phyloP scores from a whole-genome alignment of 2,329 filamentous ascomycete species.

The Alternaria sp. region DNA sequence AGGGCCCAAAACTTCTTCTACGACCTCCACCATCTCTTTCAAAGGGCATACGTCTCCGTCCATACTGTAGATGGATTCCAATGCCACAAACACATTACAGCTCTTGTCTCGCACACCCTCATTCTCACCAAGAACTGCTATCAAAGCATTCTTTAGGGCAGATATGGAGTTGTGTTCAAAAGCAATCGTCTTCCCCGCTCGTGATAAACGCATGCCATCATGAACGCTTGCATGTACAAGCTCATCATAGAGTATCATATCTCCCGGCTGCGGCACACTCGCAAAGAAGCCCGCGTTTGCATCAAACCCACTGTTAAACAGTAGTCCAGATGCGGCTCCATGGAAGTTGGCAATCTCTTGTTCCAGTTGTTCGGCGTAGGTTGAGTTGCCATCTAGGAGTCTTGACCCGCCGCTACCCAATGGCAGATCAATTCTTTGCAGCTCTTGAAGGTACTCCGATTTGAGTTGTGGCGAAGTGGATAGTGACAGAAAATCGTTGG shows the following conservation, averaged over 20 bases:
- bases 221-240: slow-evolving; percentile 79
- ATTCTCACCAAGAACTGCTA: slow-evolving; percentile 17
- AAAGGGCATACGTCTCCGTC: slow-evolving; percentile 77
- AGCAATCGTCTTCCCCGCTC: slow-evolving; percentile 55
- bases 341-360: slow-evolving; percentile 66
- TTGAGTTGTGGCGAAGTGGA: slow-evolving; percentile 57
- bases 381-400: slow-evolving; percentile 69
- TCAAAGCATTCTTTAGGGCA: slow-evolving; percentile 51
- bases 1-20: slow-evolving; percentile 62
- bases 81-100: slow-evolving; percentile 41
- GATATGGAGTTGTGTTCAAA: slow-evolving; percentile 66
- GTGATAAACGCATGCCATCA: slow-evolving; percentile 72
- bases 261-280: slow-evolving; percentile 55
- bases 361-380: slow-evolving; percentile 66
- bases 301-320: slow-evolving; percentile 65
- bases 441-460: slow-evolving; percentile 56
- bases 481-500: slow-evolving; percentile 70
- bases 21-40: slow-evolving; percentile 62
- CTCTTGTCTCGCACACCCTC: slow-evolving; percentile 23
- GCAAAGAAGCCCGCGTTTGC: slow-evolving; percentile 58
- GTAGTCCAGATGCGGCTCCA: slow-evolving; percentile 60
- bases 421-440: slow-evolving; percentile 47
- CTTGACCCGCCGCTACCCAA: slow-evolving; percentile 67
- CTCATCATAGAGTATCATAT: slow-evolving; percentile 70
- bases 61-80: slow-evolving; percentile 71